These are phyloP conservation scores for Clonostachys byssicola DNA, from an alignment of 2,329 filamentous ascomycete genomes.

Conservation along the genomic window DNA sequence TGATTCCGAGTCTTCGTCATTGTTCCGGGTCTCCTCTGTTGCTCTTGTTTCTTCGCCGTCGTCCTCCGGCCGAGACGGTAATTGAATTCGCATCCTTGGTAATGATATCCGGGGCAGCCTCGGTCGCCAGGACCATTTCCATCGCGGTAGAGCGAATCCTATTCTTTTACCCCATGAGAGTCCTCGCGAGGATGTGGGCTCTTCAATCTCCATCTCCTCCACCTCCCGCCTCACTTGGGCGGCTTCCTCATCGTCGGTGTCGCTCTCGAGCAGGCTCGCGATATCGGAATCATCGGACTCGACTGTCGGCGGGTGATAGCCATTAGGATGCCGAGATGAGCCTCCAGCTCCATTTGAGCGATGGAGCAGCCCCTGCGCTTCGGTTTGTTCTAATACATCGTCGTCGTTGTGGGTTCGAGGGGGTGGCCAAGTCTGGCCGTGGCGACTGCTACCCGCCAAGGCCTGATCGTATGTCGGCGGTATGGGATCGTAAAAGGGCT, in stretches of 20 bases:
- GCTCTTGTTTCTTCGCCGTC: slow-evolving; percentile 9
- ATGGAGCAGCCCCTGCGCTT: slow-evolving; percentile 72
- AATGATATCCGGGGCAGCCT: slow-evolving; percentile 41
- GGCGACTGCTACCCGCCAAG: slow-evolving; percentile 26
- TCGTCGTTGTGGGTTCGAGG: slow-evolving; percentile 27
- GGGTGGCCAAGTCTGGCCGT: slow-evolving; percentile 20
- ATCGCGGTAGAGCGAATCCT: slow-evolving; percentile 47
- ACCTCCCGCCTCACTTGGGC: slow-evolving; percentile 74
- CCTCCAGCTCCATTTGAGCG: slow-evolving; percentile 36
- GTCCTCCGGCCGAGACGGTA: slow-evolving; percentile 20
- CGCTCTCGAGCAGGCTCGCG: slow-evolving; percentile 48
- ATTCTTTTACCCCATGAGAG: slow-evolving; percentile 53
- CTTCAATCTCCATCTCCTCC: slow-evolving; percentile 80
- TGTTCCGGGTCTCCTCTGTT: slow-evolving; percentile 15
- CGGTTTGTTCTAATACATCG: slow-evolving; percentile 49
- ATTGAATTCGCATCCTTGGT: slow-evolving; percentile 39
- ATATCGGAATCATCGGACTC: slow-evolving; percentile 59
- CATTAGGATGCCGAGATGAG: slow-evolving; percentile 38
- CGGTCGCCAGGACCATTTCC: slow-evolving; percentile 52
- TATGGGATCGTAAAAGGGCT: slow-evolving; percentile 35
- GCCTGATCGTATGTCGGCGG: slow-evolving; percentile 38
- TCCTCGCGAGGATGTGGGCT: slow-evolving; percentile 45
- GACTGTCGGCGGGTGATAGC: slow-evolving; percentile 78
- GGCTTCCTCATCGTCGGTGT: slow-evolving; percentile 47
- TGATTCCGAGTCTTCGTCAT: slow-evolving; percentile 9